Conservation (phyloP, 148 eudicot species). For the Chenopodium berlandieri region DNA sequence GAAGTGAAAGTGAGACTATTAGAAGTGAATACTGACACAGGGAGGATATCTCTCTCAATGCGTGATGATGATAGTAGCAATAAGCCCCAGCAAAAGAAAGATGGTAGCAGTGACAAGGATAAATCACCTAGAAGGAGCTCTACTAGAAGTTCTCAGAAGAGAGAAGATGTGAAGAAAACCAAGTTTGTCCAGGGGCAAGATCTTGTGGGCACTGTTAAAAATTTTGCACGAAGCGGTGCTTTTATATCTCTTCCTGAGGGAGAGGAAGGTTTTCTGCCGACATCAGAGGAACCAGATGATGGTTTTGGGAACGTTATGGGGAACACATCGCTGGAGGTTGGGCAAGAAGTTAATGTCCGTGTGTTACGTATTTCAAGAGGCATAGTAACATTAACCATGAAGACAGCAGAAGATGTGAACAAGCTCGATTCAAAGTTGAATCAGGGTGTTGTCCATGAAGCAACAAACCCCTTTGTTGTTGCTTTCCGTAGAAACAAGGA, state of each 20-base stretch:
- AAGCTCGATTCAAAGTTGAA: conserved; percentile 43
- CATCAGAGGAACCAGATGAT: conserved; percentile 70
- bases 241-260: conserved; percentile 86
- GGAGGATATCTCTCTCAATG: conserved; percentile 88
- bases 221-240: conserved; percentile 66
- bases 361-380: conserved; percentile 75
- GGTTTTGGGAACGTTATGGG: conserved; percentile 63
- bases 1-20: conserved; percentile 87
- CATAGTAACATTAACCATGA: conserved; percentile 74
- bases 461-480: conserved; percentile 75
- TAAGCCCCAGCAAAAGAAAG: conserved; percentile 45
- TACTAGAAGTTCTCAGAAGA: conserved; percentile 39
- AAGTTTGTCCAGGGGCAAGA: conserved; percentile 84
- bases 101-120: conserved; percentile 37
- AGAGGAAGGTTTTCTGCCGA: conserved; percentile 88
- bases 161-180: conserved; percentile 45
- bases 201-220: conserved; percentile 83
- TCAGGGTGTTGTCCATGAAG: conserved; percentile 47
- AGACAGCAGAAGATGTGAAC: conserved; percentile 55
- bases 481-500: conserved; percentile 79
- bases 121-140: conserved; percentile 50
- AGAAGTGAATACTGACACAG: conserved; percentile 67
- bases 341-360: conserved; percentile 84
- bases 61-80: conserved; percentile 56
- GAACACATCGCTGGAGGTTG: conserved; percentile 64